phyloP scores from a whole-genome alignment of 345 rosid genomes.

The Turritis glabra region DNA sequence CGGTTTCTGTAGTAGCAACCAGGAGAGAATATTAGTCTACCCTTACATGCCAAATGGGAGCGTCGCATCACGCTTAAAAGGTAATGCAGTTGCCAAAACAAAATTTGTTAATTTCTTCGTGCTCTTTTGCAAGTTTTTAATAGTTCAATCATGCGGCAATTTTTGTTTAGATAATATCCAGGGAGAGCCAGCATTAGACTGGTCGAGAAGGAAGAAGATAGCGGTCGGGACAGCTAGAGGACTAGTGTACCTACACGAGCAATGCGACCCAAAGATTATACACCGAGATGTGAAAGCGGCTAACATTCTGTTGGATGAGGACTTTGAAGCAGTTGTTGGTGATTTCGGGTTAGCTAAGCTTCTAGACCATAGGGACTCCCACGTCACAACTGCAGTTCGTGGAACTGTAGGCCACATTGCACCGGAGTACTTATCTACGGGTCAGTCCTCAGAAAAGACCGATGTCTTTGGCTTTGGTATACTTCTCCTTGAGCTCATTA shows the following conservation, averaged over 20 bases:
- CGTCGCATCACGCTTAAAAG: slow-evolving; percentile 90
- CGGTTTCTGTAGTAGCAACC: slow-evolving; percentile 92
- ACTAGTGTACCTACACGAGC: slow-evolving; percentile 84
- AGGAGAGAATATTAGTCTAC: slow-evolving; percentile 88
- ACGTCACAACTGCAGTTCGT: slow-evolving; percentile 91
- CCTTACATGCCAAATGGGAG: slow-evolving; percentile 98
- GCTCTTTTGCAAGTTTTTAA: background rate
- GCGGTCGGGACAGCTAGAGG: slow-evolving; percentile 95
- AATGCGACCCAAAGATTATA: slow-evolving; percentile 90
- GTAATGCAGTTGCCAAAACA: slow-evolving; percentile 41
- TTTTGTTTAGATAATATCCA: slow-evolving; percentile 55
- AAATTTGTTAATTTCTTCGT: background rate
- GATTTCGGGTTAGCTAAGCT: slow-evolving; percentile 98
- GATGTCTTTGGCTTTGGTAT: slow-evolving; percentile 96
- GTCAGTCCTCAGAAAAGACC: slow-evolving; percentile 92
- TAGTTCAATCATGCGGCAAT: background rate
- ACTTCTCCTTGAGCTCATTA: slow-evolving; percentile 88
- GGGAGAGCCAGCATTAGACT: slow-evolving; percentile 77
- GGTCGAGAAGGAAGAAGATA: slow-evolving; percentile 80
- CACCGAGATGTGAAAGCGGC: slow-evolving; percentile 98
- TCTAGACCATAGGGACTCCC: slow-evolving; percentile 89
- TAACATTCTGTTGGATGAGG: slow-evolving; percentile 86
- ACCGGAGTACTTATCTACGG: slow-evolving; percentile 89
- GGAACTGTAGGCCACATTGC: slow-evolving; percentile 96
- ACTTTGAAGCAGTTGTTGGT: slow-evolving; percentile 96